Base-by-base conservation (phyloP, 2,329 filamentous ascomycete species). In the Aspergillus sp. region DNA sequence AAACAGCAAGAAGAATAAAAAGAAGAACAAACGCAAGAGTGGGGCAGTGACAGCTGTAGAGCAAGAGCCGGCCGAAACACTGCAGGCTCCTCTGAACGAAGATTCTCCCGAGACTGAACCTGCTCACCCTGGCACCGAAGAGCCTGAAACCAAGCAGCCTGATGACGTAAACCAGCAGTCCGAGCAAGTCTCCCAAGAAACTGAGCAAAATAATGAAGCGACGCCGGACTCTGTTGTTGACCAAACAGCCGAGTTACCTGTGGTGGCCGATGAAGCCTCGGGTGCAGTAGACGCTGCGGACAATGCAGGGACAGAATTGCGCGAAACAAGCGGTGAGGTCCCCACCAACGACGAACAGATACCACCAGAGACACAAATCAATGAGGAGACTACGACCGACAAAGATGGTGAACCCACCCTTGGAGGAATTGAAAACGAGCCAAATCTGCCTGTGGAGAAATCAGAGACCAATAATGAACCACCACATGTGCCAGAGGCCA, bases 21-120 rank as follows among this genome's bases (percentile, higher is more conserved):
- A 54, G 44, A 56, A 57, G 36, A 57, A 52, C 36, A 52, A 49
- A 43, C 45, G 48, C 9, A 53, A 57, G 39, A 45, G 37, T 30
- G 37, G 37, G 8, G 46, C 48, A 31, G 28, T 33, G 6, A 27
- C 37, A 6, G 32, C 27, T 19, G 47, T 46, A 8, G 9, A 33
- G 5, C 49, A 53, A 19, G 7, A 8, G 10, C 33, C 10, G 10
- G 33, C 7, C 19, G 6, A 34, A 34, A 19, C 19, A 19, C 19
- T 4, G 2, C 19, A 19, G 19, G 19, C 19, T 19, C 6, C 39
- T 30, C 39, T 27, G 8, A 33, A 34, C 10, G 40, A 40, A 19
- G 26, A 9, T 27, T 33, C 11, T 5, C 29, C 12, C 5, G 45
- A 45, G 8, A 10, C 27, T 7, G 43, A 46, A 32, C 36, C 49